Base-by-base conservation (phyloP, 192 early-diverging fungal species). In the Entrophospora sp. region DNA sequence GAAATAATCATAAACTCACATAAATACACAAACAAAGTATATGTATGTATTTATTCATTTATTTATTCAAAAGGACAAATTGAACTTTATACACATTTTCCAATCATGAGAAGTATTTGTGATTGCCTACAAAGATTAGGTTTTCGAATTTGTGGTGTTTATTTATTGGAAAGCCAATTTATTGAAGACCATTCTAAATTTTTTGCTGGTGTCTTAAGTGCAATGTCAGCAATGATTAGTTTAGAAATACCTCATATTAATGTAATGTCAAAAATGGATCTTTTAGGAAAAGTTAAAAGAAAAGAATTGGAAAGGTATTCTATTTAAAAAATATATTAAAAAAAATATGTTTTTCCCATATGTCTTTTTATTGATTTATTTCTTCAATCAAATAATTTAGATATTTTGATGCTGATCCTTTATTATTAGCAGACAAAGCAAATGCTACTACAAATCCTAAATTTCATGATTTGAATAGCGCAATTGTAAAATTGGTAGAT, bases 171-270 rank as follows among this genome's bases (percentile, higher is more conserved):
- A 71, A 83, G 81, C 57, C 96, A 98, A 77, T 99, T 98, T 72
- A 83, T 98, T 37, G 88, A 96, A 57, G 97, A 98, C 73, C 88
- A 92, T 55, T 77, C 88, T 52, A 99, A 99, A 76, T 99, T 92
- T 74, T 97, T 99, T 81, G 82, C 93, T 16, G 96, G 96, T 8
- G 92, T 96, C 10, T 78, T 99, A 80, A 94, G 89, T 73, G 95
- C 95, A 0, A 96, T 91, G 76, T 88, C 87, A 48, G 92, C 93
- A 24, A 97, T 97, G 94, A 83, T 96, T 62, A 91, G 95, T 77
- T 72, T 97, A 36, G 95, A 97, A 61, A 92, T 97, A n/a, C 94
- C 96, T 20, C 94, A 97, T 76, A 87, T 99, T 74, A 99, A 99
- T 66, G 93, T 99, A 18, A 80, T 99, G 83, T 93, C 87, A 55